Evolutionary conservation across 2,329 filamentous ascomycete genomes (phyloP).

Genomic region (Arthrinium puccinioides): DNA sequence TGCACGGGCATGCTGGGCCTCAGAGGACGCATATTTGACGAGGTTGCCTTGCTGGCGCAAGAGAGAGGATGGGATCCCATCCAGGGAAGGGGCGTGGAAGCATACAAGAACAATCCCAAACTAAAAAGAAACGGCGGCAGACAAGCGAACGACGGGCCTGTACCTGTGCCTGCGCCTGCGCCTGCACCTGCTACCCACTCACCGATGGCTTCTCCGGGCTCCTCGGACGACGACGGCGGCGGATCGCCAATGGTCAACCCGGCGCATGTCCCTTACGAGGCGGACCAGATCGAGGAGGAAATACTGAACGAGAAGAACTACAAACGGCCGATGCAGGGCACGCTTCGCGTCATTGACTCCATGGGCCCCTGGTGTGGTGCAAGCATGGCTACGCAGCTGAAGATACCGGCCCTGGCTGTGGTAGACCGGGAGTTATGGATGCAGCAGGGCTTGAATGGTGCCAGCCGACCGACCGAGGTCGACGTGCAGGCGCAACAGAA

Average conservation of each 20-base stretch:
- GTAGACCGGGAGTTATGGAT: constrained; percentile 67
- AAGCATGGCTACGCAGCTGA: constrained; percentile 61
- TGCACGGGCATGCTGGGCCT: constrained; percentile 74
- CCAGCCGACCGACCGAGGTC: constrained; percentile 51
- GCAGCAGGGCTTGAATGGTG: constrained; percentile 57
- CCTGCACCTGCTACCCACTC: constrained; percentile 5
- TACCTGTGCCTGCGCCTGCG: constrained; percentile 13
- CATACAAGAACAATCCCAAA: constrained; percentile 38
- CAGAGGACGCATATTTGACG: constrained; percentile 67
- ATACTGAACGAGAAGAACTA: constrained; percentile 38
- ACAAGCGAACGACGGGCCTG: constrained; percentile 13
- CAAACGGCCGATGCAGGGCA: constrained; percentile 41
- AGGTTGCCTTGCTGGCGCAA: constrained; percentile 61
- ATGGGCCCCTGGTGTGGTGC: constrained; percentile 70
- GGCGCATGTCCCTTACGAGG: constrained; percentile 37
- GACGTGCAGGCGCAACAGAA: constrained; percentile 41
- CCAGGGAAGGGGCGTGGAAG: constrained; percentile 58
- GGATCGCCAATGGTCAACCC: constrained; percentile 27
- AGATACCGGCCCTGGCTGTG: constrained; percentile 60
- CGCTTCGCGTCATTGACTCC: constrained; percentile 59
- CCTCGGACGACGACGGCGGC: constrained; percentile 14
- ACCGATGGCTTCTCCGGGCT: neutral
- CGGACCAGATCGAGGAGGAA: constrained; percentile 52
- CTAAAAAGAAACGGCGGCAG: constrained; percentile 25
- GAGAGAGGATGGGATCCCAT: constrained; percentile 72